Evolutionary conservation across 257 asterid genomes (phyloP), one percentile per base, ranked within the genome.

Genomic region (Solanum chilense): DNA sequence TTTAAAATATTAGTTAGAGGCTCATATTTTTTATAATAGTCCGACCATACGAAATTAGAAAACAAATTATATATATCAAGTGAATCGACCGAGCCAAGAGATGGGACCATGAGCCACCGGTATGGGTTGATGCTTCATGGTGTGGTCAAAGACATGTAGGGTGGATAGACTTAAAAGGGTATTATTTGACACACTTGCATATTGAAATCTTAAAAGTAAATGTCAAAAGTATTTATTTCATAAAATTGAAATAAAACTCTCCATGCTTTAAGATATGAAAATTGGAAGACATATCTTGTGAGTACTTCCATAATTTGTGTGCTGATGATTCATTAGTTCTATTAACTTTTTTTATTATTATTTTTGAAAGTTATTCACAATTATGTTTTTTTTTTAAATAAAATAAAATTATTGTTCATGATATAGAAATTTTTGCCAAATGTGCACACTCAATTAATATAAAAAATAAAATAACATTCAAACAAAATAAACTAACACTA

Each of bases 121-220:
- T 44, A 35, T 0, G 68, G 44, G 29, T 47, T 29, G 18, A 18
- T 25, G 64, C 25, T 44, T 9, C 29, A 45, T 27, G 25, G 2
- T 9, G 14, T 27, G 41, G 41, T 78, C 81, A 14, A 14, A 35
- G 7, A 9, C 27, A 66, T 18, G 39, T 7, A 27, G 37, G 73
- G 11, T 6, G 37, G 21, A 0, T 66, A 25, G 10, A 5, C 10
- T 68, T 27, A 27, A 27, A 27, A 7, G 37, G 12, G 10, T 68
- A 21, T 27, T 6, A 13, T 68, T 13, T 1, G 1, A 6, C 0
- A 15, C 60, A 3, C 0, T 6, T 49, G 1, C 1, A 49, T 25
- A 64, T 25, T 25, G 7, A 60, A 66, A 66, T 64, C 3, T 64
- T 64, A 25, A 25, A 64, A 25, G 12, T 64, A 12, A 64, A 64